A percentile compares a stretch with the other conserved stretches of the same genome.
These are phyloP conservation scores for Aureobasidium sp. DNA, from an alignment of 2,329 filamentous ascomycete genomes.

Conservation along the genomic window DNA sequence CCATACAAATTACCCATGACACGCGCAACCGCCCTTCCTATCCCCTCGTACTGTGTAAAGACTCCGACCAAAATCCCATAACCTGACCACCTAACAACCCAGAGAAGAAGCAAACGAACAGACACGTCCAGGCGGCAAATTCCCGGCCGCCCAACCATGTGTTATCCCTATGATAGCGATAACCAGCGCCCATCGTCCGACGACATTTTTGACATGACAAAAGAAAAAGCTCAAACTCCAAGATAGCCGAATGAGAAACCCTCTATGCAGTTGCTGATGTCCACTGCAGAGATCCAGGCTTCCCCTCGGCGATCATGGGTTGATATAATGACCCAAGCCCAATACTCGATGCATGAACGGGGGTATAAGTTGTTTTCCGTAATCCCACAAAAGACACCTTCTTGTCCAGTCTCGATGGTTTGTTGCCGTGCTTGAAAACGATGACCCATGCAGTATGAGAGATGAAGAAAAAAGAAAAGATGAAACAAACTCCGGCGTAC, in stretches of 20 bases:
- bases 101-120: neutral
- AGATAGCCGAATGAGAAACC: neutral
- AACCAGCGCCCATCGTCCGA: neutral
- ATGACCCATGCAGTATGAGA: slow-evolving; percentile 2
- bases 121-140: neutral
- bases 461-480: neutral
- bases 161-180: neutral
- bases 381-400: slow-evolving; percentile 1
- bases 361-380: neutral
- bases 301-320: neutral
- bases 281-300: neutral
- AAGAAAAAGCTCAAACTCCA: neutral
- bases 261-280: neutral
- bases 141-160: neutral
- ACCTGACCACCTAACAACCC: neutral
- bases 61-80: neutral
- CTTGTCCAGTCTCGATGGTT: neutral
- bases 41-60: neutral
- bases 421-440: neutral
- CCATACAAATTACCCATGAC: slow-evolving; percentile 6
- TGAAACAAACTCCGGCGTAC: neutral
- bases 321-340: neutral
- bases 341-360: slow-evolving; percentile 3
- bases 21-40: neutral
- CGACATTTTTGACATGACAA: neutral